A percentile compares a stretch with the other conserved stretches of the same genome.
These are phyloP conservation scores for Cryphonectria parasitica DNA, from an alignment of 2,329 filamentous ascomycete species.

Conservation along the genomic window DNA sequence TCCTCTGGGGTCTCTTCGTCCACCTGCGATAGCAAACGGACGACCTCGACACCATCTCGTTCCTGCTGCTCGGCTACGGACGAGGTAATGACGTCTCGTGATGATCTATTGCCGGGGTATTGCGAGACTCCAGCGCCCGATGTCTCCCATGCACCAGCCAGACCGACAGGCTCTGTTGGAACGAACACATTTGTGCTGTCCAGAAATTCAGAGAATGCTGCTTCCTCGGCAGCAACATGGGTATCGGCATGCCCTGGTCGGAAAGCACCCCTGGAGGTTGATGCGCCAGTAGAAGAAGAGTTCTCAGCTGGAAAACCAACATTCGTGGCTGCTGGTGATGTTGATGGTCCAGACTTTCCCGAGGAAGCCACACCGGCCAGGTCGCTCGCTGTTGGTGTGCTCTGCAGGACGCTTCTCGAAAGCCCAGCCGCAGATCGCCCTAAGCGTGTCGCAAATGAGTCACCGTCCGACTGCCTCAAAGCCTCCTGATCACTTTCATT, in stretches of 20 bases:
- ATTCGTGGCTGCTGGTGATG: constrained; percentile 12
- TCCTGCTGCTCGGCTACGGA: constrained; percentile 42
- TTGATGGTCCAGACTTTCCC: constrained; percentile 20
- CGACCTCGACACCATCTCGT: constrained; percentile 45
- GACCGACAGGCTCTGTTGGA: constrained; percentile 29
- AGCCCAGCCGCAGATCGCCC: constrained; percentile 33
- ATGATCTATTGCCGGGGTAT: neutral
- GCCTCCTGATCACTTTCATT: constrained; percentile 8
- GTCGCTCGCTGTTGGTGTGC: constrained; percentile 20
- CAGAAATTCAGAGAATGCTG: constrained; percentile 43
- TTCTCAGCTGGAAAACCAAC: constrained; percentile 29
- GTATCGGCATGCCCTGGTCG: constrained; percentile 36
- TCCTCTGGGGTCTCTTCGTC: constrained; percentile 31
- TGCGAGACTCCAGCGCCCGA: neutral
- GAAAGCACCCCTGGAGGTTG: constrained; percentile 33
- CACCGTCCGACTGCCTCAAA: constrained; percentile 14
- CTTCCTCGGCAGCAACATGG: constrained; percentile 39
- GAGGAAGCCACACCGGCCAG: constrained; percentile 20
- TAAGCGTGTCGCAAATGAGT: constrained; percentile 31
- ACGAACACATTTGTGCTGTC: constrained; percentile 34
- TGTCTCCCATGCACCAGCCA: constrained; percentile 31
- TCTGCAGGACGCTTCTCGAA: constrained; percentile 34
- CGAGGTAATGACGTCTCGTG: constrained; percentile 9
- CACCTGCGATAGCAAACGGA: constrained; percentile 41
- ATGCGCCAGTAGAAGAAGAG: constrained; percentile 30